Conservation (phyloP, 495 filamentous ascomycete species). For the Xanthoparmelia taractica region DNA sequence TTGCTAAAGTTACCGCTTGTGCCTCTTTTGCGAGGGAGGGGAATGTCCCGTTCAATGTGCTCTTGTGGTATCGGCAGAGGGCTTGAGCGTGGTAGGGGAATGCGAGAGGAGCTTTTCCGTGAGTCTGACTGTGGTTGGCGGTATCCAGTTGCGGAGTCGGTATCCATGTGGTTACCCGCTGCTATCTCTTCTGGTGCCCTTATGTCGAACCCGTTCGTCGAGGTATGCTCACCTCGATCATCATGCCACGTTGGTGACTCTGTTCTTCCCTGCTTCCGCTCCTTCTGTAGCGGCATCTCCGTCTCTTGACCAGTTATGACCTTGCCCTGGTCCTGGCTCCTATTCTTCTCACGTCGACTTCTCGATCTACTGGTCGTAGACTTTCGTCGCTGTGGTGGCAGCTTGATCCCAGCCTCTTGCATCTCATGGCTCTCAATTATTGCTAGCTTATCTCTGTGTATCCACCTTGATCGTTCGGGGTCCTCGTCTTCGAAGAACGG, state of each 20-base stretch:
- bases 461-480: conserved; percentile 72
- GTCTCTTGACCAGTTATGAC: conserved; percentile 27
- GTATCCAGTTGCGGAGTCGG: conserved; percentile 33
- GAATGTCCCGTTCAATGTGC: conserved; percentile 63
- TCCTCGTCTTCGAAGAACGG: conserved; percentile 38
- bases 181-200: conserved; percentile 75
- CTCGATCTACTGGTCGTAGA: conserved; percentile 48
- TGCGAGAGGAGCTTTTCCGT: conserved; percentile 58
- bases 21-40: conserved; percentile 54
- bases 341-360: conserved; percentile 46
- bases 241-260: conserved; percentile 41
- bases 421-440: conserved; percentile 89
- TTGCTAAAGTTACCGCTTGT: conserved; percentile 37
- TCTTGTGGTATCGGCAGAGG: conserved; percentile 65
- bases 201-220: conserved; percentile 56
- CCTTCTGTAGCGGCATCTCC: conserved; percentile 15
- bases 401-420: conserved; percentile 72
- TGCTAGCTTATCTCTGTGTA: conserved; percentile 91
- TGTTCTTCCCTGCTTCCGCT: conserved; percentile 30
- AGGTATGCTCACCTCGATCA: conserved; percentile 33
- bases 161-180: conserved; percentile 46
- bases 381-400: conserved; percentile 45
- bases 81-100: conserved; percentile 73
- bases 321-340: conserved; percentile 44
- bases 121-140: conserved; percentile 33